These are phyloP conservation scores for Platanthera guangdongensis DNA, from an alignment of 106 monocot genomes.

Conservation along the genomic window DNA sequence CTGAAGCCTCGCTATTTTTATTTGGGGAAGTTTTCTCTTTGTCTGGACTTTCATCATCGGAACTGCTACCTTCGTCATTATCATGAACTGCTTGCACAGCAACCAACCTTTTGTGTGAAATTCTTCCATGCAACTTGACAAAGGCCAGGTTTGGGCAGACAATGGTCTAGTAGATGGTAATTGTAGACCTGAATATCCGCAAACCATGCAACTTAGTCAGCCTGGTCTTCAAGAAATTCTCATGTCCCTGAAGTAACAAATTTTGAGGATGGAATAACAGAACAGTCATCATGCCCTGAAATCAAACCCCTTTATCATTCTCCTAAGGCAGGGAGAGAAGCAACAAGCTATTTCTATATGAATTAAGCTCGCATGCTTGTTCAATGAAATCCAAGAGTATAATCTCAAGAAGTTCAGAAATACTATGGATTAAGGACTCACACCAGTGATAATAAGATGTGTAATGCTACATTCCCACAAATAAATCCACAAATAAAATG, in stretches of 20 bases:
- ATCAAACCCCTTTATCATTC: slow-evolving; percentile 6
- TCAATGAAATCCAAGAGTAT: neutral
- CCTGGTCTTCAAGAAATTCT: slow-evolving; percentile 27
- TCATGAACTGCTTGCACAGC: slow-evolving; percentile 35
- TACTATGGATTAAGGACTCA: neutral
- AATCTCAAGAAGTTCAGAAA: neutral
- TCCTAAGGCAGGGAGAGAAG: neutral
- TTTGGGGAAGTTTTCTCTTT: slow-evolving; percentile 15
- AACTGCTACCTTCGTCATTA: slow-evolving; percentile 26
- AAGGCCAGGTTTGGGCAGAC: slow-evolving; percentile 20
- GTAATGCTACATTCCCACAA: neutral
- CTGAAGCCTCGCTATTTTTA: slow-evolving; percentile 27
- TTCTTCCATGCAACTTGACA: slow-evolving; percentile 17
- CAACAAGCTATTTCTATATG: neutral
- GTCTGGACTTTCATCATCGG: slow-evolving; percentile 32
- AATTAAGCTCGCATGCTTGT: neutral
- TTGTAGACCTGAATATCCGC: slow-evolving; percentile 29
- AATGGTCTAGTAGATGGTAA: slow-evolving; percentile 22
- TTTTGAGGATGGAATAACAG: slow-evolving; percentile 31
- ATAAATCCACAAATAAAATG: neutral
- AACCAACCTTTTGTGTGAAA: slow-evolving; percentile 7
- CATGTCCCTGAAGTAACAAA: slow-evolving; percentile 20
- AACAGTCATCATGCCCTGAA: slow-evolving; percentile 51
- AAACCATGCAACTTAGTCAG: slow-evolving; percentile 28
- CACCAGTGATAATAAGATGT: neutral